Conservation (phyloP, 441 rosid genomes). For the Erodium moschatum region DNA sequence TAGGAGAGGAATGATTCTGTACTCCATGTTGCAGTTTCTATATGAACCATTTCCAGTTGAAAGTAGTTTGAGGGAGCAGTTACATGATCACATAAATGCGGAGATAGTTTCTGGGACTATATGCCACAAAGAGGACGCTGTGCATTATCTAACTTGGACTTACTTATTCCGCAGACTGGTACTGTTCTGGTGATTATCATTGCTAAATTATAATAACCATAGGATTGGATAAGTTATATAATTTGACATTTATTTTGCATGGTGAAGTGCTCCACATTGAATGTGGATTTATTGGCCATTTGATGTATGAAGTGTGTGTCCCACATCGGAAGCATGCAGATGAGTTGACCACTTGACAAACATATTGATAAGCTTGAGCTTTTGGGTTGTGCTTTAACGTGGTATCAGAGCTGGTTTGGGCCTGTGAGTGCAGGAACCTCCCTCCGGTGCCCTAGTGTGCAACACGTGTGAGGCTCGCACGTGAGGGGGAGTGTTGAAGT, state of each 20-base stretch:
- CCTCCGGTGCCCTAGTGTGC: too few relatives aligned
- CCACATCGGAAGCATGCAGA: too few relatives aligned
- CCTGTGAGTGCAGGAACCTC: too few relatives aligned
- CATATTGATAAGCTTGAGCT: too few relatives aligned
- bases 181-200: conserved; percentile 25
- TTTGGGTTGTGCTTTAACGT: too few relatives aligned
- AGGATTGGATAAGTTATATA: not conserved
- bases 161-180: conserved; percentile 96
- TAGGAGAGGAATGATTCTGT: conserved; percentile 16
- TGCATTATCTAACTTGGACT: conserved; percentile 96
- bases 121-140: conserved; percentile 84
- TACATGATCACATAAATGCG: conserved; percentile 85
- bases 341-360: too few relatives aligned
- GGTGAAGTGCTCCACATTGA: too few relatives aligned
- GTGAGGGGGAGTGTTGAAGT: too few relatives aligned
- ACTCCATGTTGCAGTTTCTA: conserved; percentile 54
- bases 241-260: not conserved
- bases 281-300: too few relatives aligned
- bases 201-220: not conserved
- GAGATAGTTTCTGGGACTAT: conserved; percentile 93
- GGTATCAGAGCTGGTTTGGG: too few relatives aligned
- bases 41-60: conserved; percentile 99
- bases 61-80: conserved; percentile 88
- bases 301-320: too few relatives aligned
- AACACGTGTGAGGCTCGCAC: too few relatives aligned